phyloP scores from a whole-genome alignment of 768 basidiomycete genomes.

The Kwoniella sp. region DNA sequence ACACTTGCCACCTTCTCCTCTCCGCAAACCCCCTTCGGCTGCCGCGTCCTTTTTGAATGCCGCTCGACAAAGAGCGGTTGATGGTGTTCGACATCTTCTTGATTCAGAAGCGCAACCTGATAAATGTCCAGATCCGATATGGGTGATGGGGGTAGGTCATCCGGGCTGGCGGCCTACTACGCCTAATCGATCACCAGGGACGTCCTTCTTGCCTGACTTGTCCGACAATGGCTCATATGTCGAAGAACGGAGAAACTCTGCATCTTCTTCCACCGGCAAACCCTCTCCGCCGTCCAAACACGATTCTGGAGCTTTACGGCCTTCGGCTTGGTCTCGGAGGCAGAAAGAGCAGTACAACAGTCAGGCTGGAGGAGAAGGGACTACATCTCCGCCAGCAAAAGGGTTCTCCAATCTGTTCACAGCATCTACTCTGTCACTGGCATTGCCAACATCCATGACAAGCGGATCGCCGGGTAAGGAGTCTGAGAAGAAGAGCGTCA shows the following conservation, averaged over 20 bases:
- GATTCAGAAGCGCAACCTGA: constrained; percentile 87
- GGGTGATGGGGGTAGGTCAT: constrained; percentile 80
- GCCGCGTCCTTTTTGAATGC: constrained; percentile 50
- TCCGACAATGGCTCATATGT: neutral
- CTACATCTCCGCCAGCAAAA: constrained; percentile 35
- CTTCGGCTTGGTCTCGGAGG: constrained; percentile 31
- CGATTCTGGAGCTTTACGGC: constrained; percentile 24
- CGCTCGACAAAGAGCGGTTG: constrained; percentile 50
- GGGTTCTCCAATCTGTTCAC: constrained; percentile 45
- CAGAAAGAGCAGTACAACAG: constrained; percentile 16
- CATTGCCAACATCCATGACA: constrained; percentile 21
- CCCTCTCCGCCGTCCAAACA: constrained; percentile 8
- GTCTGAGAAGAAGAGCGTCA: neutral
- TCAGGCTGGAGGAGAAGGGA: neutral
- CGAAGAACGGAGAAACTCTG: constrained; percentile 22
- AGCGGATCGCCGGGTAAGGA: constrained; percentile 35
- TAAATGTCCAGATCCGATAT: constrained; percentile 77
- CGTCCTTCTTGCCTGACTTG: constrained; percentile 22
- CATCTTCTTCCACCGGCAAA: constrained; percentile 32
- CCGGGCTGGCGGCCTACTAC: constrained; percentile 47
- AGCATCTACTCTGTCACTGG: constrained; percentile 39
- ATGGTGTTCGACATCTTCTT: constrained; percentile 75
- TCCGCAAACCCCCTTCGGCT: constrained; percentile 41
- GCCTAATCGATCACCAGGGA: constrained; percentile 26
- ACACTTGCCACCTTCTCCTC: constrained; percentile 37